Evolutionary conservation across 768 basidiomycete genomes (phyloP), one percentile per base, ranked within the genome.

Genomic region (Suillus alpinus): DNA sequence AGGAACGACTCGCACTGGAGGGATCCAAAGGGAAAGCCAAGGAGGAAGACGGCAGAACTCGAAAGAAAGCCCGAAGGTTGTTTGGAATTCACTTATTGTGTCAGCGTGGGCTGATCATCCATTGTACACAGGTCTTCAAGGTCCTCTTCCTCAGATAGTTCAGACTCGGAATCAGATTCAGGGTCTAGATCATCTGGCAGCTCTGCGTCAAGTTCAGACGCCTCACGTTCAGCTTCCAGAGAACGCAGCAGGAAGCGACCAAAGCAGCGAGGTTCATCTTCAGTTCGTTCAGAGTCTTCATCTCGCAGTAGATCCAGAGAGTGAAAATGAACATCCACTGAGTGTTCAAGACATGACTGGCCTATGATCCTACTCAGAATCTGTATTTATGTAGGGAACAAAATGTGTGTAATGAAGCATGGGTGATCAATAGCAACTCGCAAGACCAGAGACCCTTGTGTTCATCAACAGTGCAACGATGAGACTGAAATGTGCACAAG

Each of bases 401-500:
- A 16, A 49, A 16, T n/a, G 46, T 39, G 29, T 53, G 36, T 61
- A 56, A 31, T 52, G 34, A 60, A 44, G n/a, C 4, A 55, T 26
- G 23, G 6, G 20, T 26, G 34, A 55, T 70, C 36, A 72, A 18
- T 58, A 23, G 39, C 72, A 73, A 59, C 59, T 65, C 44, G 49
- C 53, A 32, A 77, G 70, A 39, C 80, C 77, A 12, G 81, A 80
- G 0, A 87, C 88, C 70, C 79, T 83, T 10, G 93, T 91, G 76
- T 97, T 94, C 86, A 97, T 90, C 51, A 97, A 91, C 34, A 97
- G 81, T 8, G 93, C 92, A 56, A 97, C 92, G 65, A 97, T 92
- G 55, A 92, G 81, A 39, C 90, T 89, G 61, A 3, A 51, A 36
- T 47, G 23, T 16, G 18, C 55, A 39, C 16, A 37, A 12, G 32